Percentiles rank a stretch among this genome's conserved stretches.
Evolutionary conservation across 306 rosid species (phyloP).

Genomic region (Trifolium repens): DNA sequence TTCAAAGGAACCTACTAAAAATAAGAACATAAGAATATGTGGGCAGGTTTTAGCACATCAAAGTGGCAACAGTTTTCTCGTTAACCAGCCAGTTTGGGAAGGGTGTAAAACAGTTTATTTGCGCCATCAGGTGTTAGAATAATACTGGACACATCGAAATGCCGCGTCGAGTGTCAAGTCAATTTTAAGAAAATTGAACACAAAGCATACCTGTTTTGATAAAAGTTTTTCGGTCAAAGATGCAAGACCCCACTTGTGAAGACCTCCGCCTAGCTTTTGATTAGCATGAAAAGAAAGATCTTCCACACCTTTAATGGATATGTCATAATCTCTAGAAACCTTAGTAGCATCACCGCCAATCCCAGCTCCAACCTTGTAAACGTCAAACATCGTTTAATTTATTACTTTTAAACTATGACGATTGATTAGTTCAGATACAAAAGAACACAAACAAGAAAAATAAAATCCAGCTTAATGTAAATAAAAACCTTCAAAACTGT

Average conservation of each 20-base stretch:
- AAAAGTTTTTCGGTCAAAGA: conserved; percentile 70
- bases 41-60: conserved; percentile 12
- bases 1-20: conserved; percentile 4
- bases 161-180: conserved; percentile 15
- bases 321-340: conserved; percentile 70
- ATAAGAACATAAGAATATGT: background rate
- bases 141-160: background rate
- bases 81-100: conserved; percentile 26
- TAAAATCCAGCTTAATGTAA: conserved; percentile 20
- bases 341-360: conserved; percentile 71
- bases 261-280: conserved; percentile 65
- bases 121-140: conserved; percentile 14
- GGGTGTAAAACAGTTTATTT: conserved; percentile 10
- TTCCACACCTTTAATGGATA: conserved; percentile 66
- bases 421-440: conserved; percentile 26
- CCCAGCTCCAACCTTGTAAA: conserved; percentile 79
- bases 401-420: background rate
- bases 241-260: conserved; percentile 67
- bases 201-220: conserved; percentile 67
- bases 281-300: conserved; percentile 77
- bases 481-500: conserved; percentile 66
- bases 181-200: conserved; percentile 28
- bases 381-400: conserved; percentile 29
- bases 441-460: background rate
- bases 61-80: conserved; percentile 15